Evolutionary conservation across 129 eudicot genomes (phyloP).

Genomic region (Chrysanthemum lavandulifolium): DNA sequence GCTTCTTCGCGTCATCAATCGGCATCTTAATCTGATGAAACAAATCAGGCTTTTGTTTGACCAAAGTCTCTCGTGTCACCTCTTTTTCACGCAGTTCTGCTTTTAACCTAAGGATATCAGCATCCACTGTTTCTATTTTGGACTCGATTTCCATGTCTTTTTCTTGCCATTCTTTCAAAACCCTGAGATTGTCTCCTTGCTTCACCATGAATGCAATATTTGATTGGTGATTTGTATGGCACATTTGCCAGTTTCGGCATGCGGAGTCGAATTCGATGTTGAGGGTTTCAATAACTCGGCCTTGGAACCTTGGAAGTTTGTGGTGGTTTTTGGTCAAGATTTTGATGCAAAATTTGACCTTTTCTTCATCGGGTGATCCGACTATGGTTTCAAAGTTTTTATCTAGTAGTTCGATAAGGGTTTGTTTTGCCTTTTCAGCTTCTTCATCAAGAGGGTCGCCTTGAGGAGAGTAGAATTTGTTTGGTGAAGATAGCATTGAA

Average conservation of each 20-base stretch:
- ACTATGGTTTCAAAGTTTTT: constrained; percentile 27
- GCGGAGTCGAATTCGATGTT: constrained; percentile 27
- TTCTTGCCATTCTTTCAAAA: constrained; percentile 29
- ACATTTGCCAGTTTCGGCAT: constrained; percentile 25
- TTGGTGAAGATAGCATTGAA: constrained; percentile 28
- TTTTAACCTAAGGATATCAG: constrained; percentile 22
- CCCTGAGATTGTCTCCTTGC: constrained; percentile 14
- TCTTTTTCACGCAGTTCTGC: constrained; percentile 24
- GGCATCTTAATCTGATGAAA: constrained; percentile 25
- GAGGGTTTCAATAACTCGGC: constrained; percentile 27
- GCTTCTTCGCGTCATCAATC: constrained; percentile 34
- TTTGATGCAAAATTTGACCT: constrained; percentile 19
- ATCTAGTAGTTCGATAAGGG: constrained; percentile 21
- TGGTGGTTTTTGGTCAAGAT: constrained; percentile 26
- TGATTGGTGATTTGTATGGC: constrained; percentile 1
- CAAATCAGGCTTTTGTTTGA: constrained; percentile 24
- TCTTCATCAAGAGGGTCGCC: constrained; percentile 33
- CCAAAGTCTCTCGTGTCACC: constrained; percentile 16
- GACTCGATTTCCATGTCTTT: constrained; percentile 28
- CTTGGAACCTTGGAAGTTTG: constrained; percentile 35
- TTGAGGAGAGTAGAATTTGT: constrained; percentile 26
- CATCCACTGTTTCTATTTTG: constrained; percentile 21
- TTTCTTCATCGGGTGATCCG: constrained; percentile 29
- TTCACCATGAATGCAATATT: constrained; percentile 12
- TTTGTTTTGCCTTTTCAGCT: constrained; percentile 31